Conservation (phyloP, 768 basidiomycete genomes). For the Leccinum longicurvipes region DNA sequence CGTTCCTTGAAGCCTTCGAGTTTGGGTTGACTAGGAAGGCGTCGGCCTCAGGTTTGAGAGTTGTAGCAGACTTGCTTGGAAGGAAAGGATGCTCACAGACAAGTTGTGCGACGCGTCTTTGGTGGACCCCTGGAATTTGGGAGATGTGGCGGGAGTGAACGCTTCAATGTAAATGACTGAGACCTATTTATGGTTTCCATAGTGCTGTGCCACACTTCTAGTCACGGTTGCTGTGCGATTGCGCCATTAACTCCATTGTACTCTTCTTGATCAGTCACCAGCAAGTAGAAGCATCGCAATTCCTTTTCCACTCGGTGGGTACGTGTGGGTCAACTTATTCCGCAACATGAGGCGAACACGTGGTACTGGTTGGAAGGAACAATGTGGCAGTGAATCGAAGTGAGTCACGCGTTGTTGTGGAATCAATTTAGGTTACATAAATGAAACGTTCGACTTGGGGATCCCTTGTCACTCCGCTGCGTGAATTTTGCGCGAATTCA, state of each 20-base stretch:
- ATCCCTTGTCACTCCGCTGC: background rate
- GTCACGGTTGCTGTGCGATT: background rate
- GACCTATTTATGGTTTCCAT: background rate
- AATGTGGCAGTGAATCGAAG: no score
- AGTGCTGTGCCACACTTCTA: background rate
- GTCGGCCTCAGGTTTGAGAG: background rate
- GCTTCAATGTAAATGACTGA: background rate
- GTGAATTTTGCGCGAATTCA: background rate
- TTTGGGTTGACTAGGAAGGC: background rate
- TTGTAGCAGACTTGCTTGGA: background rate
- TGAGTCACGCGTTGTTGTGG: no score
- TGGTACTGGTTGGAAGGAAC: background rate
- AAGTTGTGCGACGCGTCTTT: background rate
- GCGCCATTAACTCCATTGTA: background rate
- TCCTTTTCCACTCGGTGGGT: background rate
- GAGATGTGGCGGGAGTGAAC: background rate
- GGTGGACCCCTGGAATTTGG: background rate
- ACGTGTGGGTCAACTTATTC: background rate
- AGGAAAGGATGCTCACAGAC: background rate
- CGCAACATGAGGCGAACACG: background rate
- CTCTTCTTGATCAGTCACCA: background rate
- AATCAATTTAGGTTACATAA: background rate
- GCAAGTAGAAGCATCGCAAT: no score
- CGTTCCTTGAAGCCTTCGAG: background rate
- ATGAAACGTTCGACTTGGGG: background rate